These are phyloP conservation scores for Gossypium davidsonii DNA, from an alignment of 441 rosid genomes.

Conservation along the genomic window DNA sequence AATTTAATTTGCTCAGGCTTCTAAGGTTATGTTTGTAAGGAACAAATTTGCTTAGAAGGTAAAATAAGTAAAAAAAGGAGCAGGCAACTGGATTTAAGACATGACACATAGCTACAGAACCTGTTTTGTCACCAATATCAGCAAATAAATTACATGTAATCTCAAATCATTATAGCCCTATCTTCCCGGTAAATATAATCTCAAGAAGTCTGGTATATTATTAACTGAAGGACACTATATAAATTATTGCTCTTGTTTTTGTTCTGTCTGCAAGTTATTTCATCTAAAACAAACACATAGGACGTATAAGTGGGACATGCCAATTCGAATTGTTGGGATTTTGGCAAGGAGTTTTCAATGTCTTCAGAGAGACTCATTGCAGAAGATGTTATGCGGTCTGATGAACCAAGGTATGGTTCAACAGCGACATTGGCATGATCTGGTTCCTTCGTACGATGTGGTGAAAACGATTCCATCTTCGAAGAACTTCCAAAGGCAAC, in stretches of 20 bases:
- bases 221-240: not conserved
- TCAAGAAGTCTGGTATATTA: not conserved
- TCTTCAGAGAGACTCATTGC: constrained; percentile 53
- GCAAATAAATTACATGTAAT: not conserved
- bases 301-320: constrained; percentile 22
- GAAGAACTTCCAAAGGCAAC: constrained; percentile 51
- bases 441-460: constrained; percentile 8
- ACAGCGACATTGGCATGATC: constrained; percentile 9
- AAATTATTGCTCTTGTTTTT: constrained; percentile 1
- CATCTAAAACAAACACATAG: not conserved
- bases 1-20: not conserved
- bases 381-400: constrained; percentile 28
- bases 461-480: constrained; percentile 30
- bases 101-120: not conserved
- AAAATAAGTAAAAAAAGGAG: not conserved
- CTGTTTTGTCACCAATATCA: not conserved
- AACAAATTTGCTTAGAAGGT: too few relatives aligned
- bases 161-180: not conserved
- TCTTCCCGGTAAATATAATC: constrained; percentile 17
- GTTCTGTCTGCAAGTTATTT: constrained; percentile 4
- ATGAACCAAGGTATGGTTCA: constrained; percentile 19
- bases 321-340: constrained; percentile 8
- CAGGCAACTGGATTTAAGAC: not conserved
- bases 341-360: constrained; percentile 21
- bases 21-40: not conserved